A percentile compares a stretch with the other conserved stretches of the same genome.
These are phyloP conservation scores for Hymenoscyphus scutula DNA, from an alignment of 2,329 filamentous ascomycete genomes.

Conservation along the genomic window DNA sequence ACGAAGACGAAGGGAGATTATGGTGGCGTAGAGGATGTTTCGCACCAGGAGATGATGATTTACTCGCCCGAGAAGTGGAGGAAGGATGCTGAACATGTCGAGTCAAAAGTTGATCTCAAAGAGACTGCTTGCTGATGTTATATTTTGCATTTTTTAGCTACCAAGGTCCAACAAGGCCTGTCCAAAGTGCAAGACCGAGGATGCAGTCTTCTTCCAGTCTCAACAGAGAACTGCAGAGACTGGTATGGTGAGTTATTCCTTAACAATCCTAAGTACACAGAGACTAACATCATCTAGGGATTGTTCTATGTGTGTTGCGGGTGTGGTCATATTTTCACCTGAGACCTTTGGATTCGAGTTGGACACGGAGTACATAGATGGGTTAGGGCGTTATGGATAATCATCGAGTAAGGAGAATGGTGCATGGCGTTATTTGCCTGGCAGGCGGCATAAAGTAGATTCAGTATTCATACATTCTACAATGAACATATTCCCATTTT, in stretches of 20 bases:
- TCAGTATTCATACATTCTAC: neutral
- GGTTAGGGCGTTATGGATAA: conserved; percentile 13
- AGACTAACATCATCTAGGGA: conserved; percentile 58
- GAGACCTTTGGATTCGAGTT: conserved; percentile 23
- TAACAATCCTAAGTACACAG: neutral
- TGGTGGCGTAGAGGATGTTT: conserved; percentile 12
- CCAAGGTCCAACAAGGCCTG: conserved; percentile 85
- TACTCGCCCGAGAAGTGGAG: conserved; percentile 11
- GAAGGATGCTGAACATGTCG: conserved; percentile 17
- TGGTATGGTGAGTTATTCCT: conserved; percentile 75
- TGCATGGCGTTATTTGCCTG: conserved; percentile 7
- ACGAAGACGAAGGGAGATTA: neutral
- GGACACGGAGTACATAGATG: conserved; percentile 10
- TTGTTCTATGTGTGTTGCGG: conserved; percentile 91
- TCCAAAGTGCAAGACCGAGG: conserved; percentile 78
- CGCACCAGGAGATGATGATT: conserved; percentile 8
- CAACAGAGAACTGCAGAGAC: conserved; percentile 96
- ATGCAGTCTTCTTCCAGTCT: conserved; percentile 98
- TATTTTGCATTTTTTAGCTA: conserved; percentile 61
- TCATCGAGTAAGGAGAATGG: conserved; percentile 7
- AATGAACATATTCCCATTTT: conserved; percentile 6
- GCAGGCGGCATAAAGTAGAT: neutral
- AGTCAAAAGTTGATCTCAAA: conserved; percentile 15
- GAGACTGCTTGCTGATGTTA: conserved; percentile 39
- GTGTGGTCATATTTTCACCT: conserved; percentile 84